Base-by-base conservation (phyloP, 805 yeast species). In the Ascoidea asiatica region DNA sequence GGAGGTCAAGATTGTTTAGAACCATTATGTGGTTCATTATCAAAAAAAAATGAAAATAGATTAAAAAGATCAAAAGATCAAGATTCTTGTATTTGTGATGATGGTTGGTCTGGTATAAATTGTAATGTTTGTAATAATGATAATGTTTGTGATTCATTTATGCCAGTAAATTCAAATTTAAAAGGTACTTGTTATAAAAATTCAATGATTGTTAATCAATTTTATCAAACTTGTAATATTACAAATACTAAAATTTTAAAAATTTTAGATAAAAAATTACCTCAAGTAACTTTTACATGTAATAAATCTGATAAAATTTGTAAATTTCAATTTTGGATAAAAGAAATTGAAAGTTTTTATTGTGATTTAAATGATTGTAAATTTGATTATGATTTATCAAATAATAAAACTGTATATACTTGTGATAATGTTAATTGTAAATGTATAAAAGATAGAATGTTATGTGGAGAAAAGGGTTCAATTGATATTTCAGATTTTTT, bases 311-410 rank as follows among this genome's bases (percentile, higher is more conserved):
- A 75, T 0, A 72, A 63, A 17, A 61, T 61, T 8, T 92, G 98
- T 63, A 79, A 87, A 58, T 87, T 92, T 64, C 97, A 92, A 61
- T 87, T 92, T 58, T 92, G 98, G 98, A 86, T 92, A 50, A 96
- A 81, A 52, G 77, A 87, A 59, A 66, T 71, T 40, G 98, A 92
- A 60, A 81, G 94, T 48, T 92, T 92, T 60, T 92, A 76, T 60
- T 92, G 98, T 66, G 92, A 81, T 41, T 71, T 92, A 52, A 62
- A 70, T 44, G 63, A 68, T n/a, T 92, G 98, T 66, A 69, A 70
- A 13, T 84, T 80, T 54, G 69, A 80, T 36, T 77, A 74, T 53
- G 86, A 82, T 55, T 59, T 80, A 48, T 53, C 57, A 5, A 56
- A 71, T 5, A 88, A 89, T 57, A 58, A 77, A 8, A 82, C 96